Base-by-base conservation (phyloP, 805 yeast species). In the Spathaspora boniae region DNA sequence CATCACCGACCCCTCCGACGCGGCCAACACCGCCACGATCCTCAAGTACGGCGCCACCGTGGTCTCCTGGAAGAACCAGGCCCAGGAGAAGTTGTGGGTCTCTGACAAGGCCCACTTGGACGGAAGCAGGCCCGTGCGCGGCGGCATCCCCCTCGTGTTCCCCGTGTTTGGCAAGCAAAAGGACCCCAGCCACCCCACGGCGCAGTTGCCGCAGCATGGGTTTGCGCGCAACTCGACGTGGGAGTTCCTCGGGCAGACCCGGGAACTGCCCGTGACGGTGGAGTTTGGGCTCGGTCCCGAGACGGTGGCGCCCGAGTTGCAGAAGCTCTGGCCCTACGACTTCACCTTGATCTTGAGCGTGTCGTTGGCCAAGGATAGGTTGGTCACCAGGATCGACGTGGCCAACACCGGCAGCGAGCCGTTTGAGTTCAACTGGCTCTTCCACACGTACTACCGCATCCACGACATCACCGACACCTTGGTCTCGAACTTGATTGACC, bases 111-210 rank as follows among this genome's bases (percentile, higher is more conserved):
- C 98, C 31, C 78, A 80, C 50, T 64, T 91, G 42, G 98, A 93
- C 53, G 98, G 98, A 8, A 65, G 91, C 29, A 85, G 83, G 54
- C 94, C 98, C 2, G 97, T 93, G 14, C 77, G 98, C 58, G 98
- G 98, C 45, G 98, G 98, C 34, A 86, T 93, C 35, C 98, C 98
- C 9, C 67, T 93, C 16, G 98, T 91, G 6, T 93, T 93, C 72
- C 98, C 98, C 2, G 86, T 82, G 2, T 85, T 85, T 51, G 98
- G 98, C 41, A 88, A 80, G 45, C 66, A 70, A 9, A 68, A 70
- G 21, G 69, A 74, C 6, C 71, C 66, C 37, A 17, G 37, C 7
- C 70, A 64, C 39, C 84, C 85, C 3, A 76, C 88, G 26, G 70
- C 67, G 34, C 58, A 72, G 23, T 73, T 93, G 45, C 97, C 97